Evolutionary conservation across 345 rosid species (phyloP), one percentile per base, ranked within the genome.

Genomic region (Mangifera indica): DNA sequence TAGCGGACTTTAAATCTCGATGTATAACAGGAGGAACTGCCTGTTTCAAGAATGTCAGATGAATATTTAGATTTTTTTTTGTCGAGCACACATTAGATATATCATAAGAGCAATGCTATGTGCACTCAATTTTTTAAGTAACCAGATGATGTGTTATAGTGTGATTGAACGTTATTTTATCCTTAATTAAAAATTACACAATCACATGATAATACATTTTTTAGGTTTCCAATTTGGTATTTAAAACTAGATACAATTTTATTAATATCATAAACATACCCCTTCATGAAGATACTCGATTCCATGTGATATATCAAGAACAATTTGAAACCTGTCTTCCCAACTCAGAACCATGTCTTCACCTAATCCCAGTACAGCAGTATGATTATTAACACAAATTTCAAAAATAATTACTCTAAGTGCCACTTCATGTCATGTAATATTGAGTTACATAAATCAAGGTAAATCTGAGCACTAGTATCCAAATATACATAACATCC

Each of bases 281-380:
- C 99, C 98, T 84, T 92, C 97, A 74, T 88, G 96, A 84, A 95
- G 98, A 76, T 92, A 92, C 79, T 92, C 97, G 72, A 95, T 82
- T 70, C 97, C 98, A 75, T 92, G 97, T 65, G 99, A 88, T 80
- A 90, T 81, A 79, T 95, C 98, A 66, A 90, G 90, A 76, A 87
- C 93, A 64, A 92, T 85, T 82, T 89, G 89, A 69, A 92, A 83
- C 78, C 97, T 85, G 76, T 95, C 93, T 63, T 91, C 90, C 98
- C 98, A 95, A 45, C 77, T 81, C 82, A 92, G 78, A 70, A 76
- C 72, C 13, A 32, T 83, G 13, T 72, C 79, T 45, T 87, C 84
- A 76, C 81, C 97, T 88, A 69, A 61, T 48, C 49, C 69, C 69
- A 9, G 25, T 61, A 70, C 37, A 67, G 51, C 29, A 77, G 51